Percentiles rank a stretch among this genome's conserved stretches.
phyloP scores from a whole-genome alignment of 495 filamentous ascomycete genomes.

The Aspergillus nanangensis region DNA sequence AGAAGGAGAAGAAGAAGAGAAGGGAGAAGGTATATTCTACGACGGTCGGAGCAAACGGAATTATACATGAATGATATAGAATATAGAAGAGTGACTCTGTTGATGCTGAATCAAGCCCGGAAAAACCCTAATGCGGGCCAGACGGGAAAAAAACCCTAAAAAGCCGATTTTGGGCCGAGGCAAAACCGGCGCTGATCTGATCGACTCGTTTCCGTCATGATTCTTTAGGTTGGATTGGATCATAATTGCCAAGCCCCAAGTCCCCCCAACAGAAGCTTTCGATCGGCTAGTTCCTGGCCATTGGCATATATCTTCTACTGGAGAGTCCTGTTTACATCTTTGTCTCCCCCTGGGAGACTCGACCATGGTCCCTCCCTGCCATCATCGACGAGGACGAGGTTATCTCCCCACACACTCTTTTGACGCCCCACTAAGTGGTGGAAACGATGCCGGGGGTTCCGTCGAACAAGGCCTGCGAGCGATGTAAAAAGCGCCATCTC shows the following conservation, averaged over 20 bases:
- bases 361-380: too few species aligned
- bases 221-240: not conserved
- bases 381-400: too few species aligned
- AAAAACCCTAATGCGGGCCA: too few species aligned
- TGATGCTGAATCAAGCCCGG: too few species aligned
- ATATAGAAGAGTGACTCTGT: too few species aligned
- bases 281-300: not conserved
- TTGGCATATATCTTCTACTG: not conserved
- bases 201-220: not conserved
- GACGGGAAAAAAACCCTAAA: not conserved
- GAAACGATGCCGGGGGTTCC: conserved; percentile 40
- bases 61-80: too few species aligned
- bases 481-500: conserved; percentile 43
- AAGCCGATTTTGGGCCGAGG: not conserved
- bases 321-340: too few species aligned
- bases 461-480: conserved; percentile 43
- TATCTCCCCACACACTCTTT: not conserved
- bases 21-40: too few species aligned
- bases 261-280: not conserved
- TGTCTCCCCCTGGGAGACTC: too few species aligned
- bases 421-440: conserved; percentile 1
- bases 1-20: too few species aligned
- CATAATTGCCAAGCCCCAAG: not conserved
- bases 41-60: too few species aligned
- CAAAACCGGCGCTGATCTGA: not conserved